Conservation (phyloP, 768 basidiomycete genomes). For the Terana coerulea region DNA sequence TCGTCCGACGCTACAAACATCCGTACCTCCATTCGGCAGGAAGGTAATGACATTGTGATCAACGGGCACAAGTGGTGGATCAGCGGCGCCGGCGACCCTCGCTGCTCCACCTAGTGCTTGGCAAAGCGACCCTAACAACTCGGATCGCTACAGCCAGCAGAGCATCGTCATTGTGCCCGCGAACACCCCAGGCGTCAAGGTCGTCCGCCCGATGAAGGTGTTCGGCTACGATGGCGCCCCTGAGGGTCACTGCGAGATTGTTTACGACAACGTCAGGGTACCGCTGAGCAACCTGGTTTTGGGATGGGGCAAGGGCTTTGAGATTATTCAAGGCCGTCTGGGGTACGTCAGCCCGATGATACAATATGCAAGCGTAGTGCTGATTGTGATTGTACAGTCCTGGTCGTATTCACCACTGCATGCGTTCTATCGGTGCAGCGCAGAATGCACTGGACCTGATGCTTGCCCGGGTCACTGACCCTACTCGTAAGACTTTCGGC, state of each 20-base stretch:
- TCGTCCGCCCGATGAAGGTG: conserved; percentile 91
- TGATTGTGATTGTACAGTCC: conserved; percentile 45
- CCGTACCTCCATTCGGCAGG: conserved; percentile 76
- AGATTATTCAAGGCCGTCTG: conserved; percentile 95
- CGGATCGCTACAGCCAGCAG: conserved; percentile 76
- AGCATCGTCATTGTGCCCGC: conserved; percentile 95
- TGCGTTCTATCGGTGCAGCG: conserved; percentile 93
- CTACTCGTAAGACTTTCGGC: conserved; percentile 88
- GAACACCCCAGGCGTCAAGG: conserved; percentile 78
- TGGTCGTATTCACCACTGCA: conserved; percentile 96
- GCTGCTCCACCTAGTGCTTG: conserved; percentile 93
- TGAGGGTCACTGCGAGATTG: conserved; percentile 94
- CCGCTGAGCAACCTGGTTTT: conserved; percentile 78
- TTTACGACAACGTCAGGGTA: conserved; percentile 92
- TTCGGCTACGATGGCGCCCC: conserved; percentile 95
- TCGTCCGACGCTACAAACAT: conserved; percentile 97
- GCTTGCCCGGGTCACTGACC: conserved; percentile 91
- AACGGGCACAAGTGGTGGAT: conserved; percentile 99
- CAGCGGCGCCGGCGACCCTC: conserved; percentile 92
- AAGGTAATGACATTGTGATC: conserved; percentile 86
- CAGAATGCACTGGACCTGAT: conserved; percentile 81
- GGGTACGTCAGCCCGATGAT: conserved; percentile 60
- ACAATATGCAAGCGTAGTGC: too few species aligned
- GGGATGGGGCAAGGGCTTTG: conserved; percentile 95
- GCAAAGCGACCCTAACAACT: conserved; percentile 88